Evolutionary conservation across 305 asterid species (phyloP).

Genomic region (Fraxinus baroniana): DNA sequence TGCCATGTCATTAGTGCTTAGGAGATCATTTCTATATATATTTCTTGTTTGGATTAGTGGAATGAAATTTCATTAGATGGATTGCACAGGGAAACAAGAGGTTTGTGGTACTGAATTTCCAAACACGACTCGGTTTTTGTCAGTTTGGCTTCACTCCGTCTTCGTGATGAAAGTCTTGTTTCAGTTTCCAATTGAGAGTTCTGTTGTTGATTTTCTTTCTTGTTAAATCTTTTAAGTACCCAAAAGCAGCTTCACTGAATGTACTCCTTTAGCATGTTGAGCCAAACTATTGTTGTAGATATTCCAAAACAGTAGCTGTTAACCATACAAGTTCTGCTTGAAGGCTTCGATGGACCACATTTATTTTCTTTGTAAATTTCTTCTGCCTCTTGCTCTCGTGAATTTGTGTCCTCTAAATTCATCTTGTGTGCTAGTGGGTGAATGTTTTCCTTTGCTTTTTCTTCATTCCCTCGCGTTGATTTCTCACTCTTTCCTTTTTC

Average conservation of each 20-base stretch:
- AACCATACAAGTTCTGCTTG: background rate
- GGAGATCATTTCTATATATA: background rate
- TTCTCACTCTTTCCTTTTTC: background rate
- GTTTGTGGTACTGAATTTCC: background rate
- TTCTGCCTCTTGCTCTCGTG: background rate
- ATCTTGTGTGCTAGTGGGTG: background rate
- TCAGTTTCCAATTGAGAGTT: background rate
- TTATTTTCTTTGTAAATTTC: background rate
- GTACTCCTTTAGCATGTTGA: background rate
- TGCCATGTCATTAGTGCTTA: background rate
- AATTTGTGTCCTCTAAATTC: background rate
- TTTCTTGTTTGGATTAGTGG: background rate
- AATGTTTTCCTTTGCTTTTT: background rate
- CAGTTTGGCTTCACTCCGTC: background rate
- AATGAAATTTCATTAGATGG: background rate
- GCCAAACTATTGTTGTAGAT: background rate
- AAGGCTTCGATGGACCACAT: background rate
- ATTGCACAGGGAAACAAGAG: background rate
- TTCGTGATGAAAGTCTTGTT: background rate
- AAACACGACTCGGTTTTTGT: background rate
- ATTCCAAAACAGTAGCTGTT: background rate
- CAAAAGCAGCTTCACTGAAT: background rate
- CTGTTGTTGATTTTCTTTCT: background rate
- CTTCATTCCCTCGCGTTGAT: background rate
- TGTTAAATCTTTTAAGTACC: background rate